Evolutionary conservation across 75 land plant genomes (phyloP).

Genomic region (Isoetes taiwanensis): DNA sequence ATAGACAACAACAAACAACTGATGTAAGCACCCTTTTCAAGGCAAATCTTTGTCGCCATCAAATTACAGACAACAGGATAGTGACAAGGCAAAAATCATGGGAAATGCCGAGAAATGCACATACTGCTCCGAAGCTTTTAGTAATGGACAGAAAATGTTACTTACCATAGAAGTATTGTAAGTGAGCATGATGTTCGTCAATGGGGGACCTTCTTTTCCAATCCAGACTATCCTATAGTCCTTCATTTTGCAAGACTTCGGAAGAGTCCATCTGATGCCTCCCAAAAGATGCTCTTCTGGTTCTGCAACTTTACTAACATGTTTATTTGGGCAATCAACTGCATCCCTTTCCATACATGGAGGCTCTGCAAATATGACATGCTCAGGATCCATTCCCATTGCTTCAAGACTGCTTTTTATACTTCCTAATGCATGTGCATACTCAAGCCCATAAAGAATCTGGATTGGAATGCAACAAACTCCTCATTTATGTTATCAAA

Average conservation of each 20-base stretch:
- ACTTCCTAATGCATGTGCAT: conserved; percentile 45
- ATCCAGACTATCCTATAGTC: conserved; percentile 64
- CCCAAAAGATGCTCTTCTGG: conserved; percentile 27
- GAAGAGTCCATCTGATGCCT: conserved; percentile 61
- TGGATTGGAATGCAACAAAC: conserved; percentile 10
- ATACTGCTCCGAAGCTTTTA: no score
- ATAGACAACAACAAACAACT: no score
- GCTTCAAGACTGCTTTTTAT: conserved; percentile 23
- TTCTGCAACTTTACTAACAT: not conserved
- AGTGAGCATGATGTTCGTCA: conserved; percentile 69
- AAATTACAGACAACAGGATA: no score
- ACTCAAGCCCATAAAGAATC: conserved; percentile 76
- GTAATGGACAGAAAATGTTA: conserved; percentile 10
- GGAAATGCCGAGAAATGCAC: no score
- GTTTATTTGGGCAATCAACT: conserved; percentile 1
- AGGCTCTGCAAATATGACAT: conserved; percentile 39
- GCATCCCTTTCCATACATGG: conserved; percentile 37
- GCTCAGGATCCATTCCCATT: not conserved
- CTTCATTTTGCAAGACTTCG: conserved; percentile 40
- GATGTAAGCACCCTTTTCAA: no score
- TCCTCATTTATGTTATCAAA: not conserved
- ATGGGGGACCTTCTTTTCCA: conserved; percentile 69
- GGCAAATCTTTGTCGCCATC: no score
- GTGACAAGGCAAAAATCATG: no score
- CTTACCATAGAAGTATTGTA: conserved; percentile 63